Conservation (phyloP, 2,329 filamentous ascomycete genomes). For the Chalara sp. region DNA sequence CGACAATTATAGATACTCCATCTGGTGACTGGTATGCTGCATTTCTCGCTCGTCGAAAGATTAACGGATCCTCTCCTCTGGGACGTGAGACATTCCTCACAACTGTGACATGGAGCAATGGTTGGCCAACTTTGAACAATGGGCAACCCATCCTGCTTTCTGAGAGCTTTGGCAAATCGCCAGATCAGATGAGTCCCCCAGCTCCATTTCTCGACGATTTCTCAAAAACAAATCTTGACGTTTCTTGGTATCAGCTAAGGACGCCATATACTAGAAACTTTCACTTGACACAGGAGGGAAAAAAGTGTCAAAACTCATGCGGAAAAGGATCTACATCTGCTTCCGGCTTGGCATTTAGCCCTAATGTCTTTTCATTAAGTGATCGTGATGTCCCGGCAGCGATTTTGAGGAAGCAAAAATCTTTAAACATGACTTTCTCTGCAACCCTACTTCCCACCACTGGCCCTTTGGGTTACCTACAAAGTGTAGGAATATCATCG, state of each 20-base stretch:
- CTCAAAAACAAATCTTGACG: constrained; percentile 2
- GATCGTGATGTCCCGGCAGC: constrained; percentile 15
- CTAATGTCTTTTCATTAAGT: constrained; percentile 13
- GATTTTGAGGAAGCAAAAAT: constrained; percentile 16
- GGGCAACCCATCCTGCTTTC: constrained; percentile 11
- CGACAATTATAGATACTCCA: constrained; percentile 7
- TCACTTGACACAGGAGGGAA: background rate
- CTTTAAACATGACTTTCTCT: constrained; percentile 16
- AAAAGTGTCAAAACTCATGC: background rate
- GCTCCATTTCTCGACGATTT: constrained; percentile 11
- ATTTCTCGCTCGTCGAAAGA: constrained; percentile 12
- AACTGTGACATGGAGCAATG: constrained; percentile 11
- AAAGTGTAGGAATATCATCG: constrained; percentile 10
- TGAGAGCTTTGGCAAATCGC: constrained; percentile 6
- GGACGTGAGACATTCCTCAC: constrained; percentile 13
- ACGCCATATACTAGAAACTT: constrained; percentile 13
- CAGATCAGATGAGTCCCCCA: constrained; percentile 6
- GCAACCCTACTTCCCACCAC: constrained; percentile 7
- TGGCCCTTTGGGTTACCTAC: constrained; percentile 1
- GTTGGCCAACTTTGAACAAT: constrained; percentile 12
- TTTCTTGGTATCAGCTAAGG: constrained; percentile 13
- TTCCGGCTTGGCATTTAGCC: constrained; percentile 6
- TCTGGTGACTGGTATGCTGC: constrained; percentile 33
- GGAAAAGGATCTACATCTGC: background rate
- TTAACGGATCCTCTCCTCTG: constrained; percentile 10